These are phyloP conservation scores for Talaromyces sp. DNA, from an alignment of 2,329 filamentous ascomycete genomes.

Conservation along the genomic window DNA sequence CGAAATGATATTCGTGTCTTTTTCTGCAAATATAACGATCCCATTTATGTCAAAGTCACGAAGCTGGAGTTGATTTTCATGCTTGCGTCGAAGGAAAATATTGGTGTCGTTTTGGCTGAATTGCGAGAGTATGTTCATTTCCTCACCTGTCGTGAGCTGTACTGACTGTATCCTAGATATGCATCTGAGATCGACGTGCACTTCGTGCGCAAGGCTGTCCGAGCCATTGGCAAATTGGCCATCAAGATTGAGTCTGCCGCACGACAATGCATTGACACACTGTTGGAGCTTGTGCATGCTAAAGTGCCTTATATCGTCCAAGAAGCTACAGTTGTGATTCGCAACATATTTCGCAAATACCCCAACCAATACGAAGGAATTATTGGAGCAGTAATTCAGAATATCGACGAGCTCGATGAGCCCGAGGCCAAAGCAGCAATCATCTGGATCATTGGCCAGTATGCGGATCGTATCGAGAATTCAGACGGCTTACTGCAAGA, in stretches of 20 bases:
- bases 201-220: constrained; percentile 95
- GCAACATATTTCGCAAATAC: constrained; percentile 98
- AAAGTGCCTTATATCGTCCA: constrained; percentile 99
- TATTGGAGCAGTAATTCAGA: constrained; percentile 90
- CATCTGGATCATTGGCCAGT: constrained; percentile 99
- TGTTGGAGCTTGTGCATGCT: constrained; percentile 91
- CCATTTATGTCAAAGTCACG: constrained; percentile 98
- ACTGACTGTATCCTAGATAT: constrained; percentile 49
- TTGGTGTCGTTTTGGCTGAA: constrained; percentile 90
- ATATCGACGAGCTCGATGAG: constrained; percentile 93
- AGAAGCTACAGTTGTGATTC: constrained; percentile 96
- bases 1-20: constrained; percentile 97
- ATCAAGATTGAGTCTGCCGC: constrained; percentile 98
- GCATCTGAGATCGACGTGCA: constrained; percentile 98
- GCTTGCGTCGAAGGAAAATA: constrained; percentile 93
- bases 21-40: constrained; percentile 99
- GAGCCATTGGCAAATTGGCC: constrained; percentile 93
- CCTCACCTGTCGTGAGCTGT: not conserved
- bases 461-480: constrained; percentile 95
- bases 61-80: constrained; percentile 99
- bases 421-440: constrained; percentile 97
- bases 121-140: constrained; percentile 67
- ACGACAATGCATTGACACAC: constrained; percentile 81
- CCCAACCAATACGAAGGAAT: constrained; percentile 98
- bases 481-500: constrained; percentile 90